Base-by-base conservation (phyloP, 805 yeast species). In the Debaryomyces hansenii region DNA sequence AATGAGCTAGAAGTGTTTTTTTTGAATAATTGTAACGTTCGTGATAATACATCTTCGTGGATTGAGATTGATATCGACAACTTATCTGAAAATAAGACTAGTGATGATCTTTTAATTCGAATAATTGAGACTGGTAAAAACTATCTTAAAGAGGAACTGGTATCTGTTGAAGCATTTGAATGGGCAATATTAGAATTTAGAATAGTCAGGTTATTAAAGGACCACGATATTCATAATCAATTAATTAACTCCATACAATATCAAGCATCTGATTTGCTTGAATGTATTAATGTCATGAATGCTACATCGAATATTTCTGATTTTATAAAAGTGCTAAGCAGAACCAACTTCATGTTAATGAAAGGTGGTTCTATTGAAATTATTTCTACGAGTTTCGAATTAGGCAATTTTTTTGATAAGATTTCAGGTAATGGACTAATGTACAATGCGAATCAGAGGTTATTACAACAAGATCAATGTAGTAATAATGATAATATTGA, bases 161-260 rank as follows among this genome's bases (percentile, higher is more conserved):
- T 6, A 12, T 14, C 34, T 31, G 34, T n/a, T 5, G 34, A 31
- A 4, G 16, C 11, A n/a, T 33, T 41, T 15, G 34, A 37, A 20
- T 46, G 49, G 49, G n/a, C 42, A 9, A 18, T 46, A 18, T 40
- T 46, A 20, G 16, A 21, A 27, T 14, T 41, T 20, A 27, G 32
- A n/a, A 21, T 46, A 18, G 24, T 32, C 18, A 15, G 27, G 7
- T 31, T 37, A 11, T 29, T 46, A 15, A 15, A 24, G 24, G 16
- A 34, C 18, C 24, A 20, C 14, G 4, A 24, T 5, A 21, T 39
- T 3, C 45, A 48, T 10, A 33, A 31, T 18, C 49, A 49, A 20
- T 34, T 54, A 5, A 24, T 48, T 9, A 40, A 39, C n/a, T 47
- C 58, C 2, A 46, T 58, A 31, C 53, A 59, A 4, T 50, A 48